Conservation (phyloP, 148 eudicot genomes). For the Rhododendron williamsianum region DNA sequence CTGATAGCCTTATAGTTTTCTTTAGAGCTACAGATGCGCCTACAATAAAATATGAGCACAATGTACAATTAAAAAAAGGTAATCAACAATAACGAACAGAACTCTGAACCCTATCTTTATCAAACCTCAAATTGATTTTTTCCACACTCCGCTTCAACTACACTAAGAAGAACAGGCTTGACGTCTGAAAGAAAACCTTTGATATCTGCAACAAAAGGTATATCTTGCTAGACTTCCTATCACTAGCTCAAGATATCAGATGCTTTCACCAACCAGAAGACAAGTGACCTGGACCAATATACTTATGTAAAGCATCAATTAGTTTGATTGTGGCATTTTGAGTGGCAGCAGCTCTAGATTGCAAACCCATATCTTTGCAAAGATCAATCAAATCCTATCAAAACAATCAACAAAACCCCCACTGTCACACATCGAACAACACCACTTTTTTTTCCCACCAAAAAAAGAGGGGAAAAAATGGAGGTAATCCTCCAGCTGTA, state of each 20-base stretch:
- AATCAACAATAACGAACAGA: background rate
- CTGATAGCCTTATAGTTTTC: constrained; percentile 66
- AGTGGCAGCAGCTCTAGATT: constrained; percentile 94
- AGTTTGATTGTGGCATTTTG: constrained; percentile 92
- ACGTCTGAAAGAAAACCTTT: constrained; percentile 93
- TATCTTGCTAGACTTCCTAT: background rate
- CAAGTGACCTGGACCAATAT: constrained; percentile 84
- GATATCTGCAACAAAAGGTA: constrained; percentile 45
- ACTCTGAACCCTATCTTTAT: background rate
- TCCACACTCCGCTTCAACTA: constrained; percentile 92
- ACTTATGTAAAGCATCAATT: constrained; percentile 81
- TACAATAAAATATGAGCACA: constrained; percentile 16
- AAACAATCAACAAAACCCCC: background rate
- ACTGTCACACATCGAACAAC: background rate
- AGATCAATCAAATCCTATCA: constrained; percentile 84
- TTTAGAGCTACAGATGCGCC: constrained; percentile 81
- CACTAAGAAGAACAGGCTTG: constrained; percentile 96
- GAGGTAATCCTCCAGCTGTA: background rate
- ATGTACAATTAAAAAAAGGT: background rate
- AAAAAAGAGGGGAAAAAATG: background rate
- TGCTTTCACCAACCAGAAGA: background rate
- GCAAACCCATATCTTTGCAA: constrained; percentile 93
- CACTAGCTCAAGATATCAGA: background rate
- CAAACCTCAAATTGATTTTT: constrained; percentile 91
- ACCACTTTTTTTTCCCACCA: background rate